Conservation (phyloP, 1,284 basidiomycete species). For the Tylopilus sp. region DNA sequence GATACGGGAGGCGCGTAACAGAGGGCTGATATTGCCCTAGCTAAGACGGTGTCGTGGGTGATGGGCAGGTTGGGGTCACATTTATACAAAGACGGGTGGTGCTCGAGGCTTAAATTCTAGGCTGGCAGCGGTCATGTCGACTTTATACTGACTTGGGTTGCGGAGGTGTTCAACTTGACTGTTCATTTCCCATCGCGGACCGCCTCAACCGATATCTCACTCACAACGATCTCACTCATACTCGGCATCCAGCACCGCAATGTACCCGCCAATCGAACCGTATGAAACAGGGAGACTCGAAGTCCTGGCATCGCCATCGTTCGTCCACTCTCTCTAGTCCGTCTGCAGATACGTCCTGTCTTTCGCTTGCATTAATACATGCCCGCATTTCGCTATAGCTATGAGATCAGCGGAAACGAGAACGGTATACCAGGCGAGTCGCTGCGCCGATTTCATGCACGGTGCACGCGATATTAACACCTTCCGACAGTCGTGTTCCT, state of each 20-base stretch:
- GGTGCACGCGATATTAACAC: background rate
- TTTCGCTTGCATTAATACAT: conserved; percentile 2
- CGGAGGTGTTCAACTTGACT: background rate
- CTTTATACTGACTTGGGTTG: conserved; percentile 16
- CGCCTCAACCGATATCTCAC: conserved; percentile 21
- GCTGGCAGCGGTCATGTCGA: background rate
- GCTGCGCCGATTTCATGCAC: background rate
- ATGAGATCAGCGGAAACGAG: conserved; percentile 76
- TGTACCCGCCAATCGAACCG: conserved; percentile 63
- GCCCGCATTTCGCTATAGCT: conserved; percentile 43
- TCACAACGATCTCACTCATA: conserved; percentile 5
- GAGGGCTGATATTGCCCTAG: background rate
- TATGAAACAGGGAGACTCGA: conserved; percentile 66
- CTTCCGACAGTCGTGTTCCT: conserved; percentile 67
- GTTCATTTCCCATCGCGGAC: conserved; percentile 14
- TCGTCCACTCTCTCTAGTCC: conserved; percentile 77
- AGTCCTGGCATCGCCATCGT: conserved; percentile 48
- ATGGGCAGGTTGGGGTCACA: background rate
- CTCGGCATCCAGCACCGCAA: conserved; percentile 17
- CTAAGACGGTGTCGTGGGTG: background rate
- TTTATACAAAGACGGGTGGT: conserved; percentile 1
- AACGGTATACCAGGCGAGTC: conserved; percentile 67
- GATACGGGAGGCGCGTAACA: no score
- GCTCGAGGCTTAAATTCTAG: background rate
- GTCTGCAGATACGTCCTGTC: conserved; percentile 29